Conservation (phyloP, 176 grass and related monocot species). For the Thalia dealbata region DNA sequence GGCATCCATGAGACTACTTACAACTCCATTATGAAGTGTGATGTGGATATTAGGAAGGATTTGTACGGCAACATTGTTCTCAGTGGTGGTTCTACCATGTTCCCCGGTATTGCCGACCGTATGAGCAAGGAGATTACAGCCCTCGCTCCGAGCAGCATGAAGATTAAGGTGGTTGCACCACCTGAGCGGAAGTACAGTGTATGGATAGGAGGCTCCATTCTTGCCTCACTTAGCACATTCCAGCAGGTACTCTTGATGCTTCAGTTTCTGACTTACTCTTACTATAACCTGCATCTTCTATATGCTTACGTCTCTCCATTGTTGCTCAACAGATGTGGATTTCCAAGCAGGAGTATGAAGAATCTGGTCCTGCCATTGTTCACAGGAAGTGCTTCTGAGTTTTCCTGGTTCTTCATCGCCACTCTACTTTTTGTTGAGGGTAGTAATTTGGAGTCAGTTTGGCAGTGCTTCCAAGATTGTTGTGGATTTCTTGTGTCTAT, state of each 20-base stretch:
- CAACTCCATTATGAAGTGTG: no score
- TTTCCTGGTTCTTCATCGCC: not conserved
- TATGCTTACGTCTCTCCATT: not conserved
- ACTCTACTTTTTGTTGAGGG: not conserved
- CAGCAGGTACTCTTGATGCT: no score
- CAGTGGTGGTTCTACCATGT: no score
- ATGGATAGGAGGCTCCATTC: not conserved
- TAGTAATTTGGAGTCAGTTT: not conserved
- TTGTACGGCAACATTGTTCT: no score
- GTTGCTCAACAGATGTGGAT: not conserved
- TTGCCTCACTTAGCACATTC: not conserved
- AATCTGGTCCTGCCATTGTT: no score
- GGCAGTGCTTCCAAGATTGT: not conserved
- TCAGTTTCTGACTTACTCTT: not conserved
- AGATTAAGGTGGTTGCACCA: no score
- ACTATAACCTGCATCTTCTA: not conserved
- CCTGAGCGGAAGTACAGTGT: not conserved
- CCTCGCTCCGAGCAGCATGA: no score
- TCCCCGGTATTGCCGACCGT: no score
- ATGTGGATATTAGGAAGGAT: no score
- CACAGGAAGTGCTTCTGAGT: not conserved
- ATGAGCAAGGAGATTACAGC: no score
- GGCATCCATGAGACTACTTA: no score
- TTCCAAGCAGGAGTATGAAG: not conserved
- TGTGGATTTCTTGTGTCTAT: not conserved